A percentile compares a stretch with the other conserved stretches of the same genome.
phyloP scores from a whole-genome alignment of 2,329 filamentous ascomycete species.

The Verticillium nonalfalfae region DNA sequence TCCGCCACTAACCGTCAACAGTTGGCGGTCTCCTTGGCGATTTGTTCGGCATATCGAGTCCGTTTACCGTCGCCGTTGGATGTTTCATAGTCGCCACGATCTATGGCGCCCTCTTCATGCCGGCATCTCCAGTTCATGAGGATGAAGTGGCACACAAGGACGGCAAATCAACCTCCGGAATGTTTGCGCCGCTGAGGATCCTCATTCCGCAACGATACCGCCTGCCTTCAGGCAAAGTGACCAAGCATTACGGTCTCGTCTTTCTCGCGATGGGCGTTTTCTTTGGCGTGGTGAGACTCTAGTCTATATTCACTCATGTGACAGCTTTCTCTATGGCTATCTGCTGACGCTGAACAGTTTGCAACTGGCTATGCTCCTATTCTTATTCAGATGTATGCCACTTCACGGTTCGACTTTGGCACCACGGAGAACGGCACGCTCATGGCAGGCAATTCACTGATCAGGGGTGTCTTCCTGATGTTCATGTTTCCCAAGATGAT shows the following conservation, averaged over 20 bases:
- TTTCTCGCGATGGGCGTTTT: slow-evolving; percentile 62
- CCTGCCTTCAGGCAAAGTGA: slow-evolving; percentile 39
- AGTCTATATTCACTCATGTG: not conserved
- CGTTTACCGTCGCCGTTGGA: slow-evolving; percentile 51
- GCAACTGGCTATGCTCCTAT: slow-evolving; percentile 63
- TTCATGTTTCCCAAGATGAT: slow-evolving; percentile 49
- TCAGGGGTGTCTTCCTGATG: slow-evolving; percentile 49
- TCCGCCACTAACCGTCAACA: slow-evolving; percentile 13
- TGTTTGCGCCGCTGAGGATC: slow-evolving; percentile 58
- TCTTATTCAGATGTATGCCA: slow-evolving; percentile 54
- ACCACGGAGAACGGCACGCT: slow-evolving; percentile 51
- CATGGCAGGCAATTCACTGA: slow-evolving; percentile 48
- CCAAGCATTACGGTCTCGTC: slow-evolving; percentile 54
- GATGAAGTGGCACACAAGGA: slow-evolving; percentile 12
- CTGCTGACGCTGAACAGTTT: not conserved
- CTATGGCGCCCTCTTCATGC: slow-evolving; percentile 24
- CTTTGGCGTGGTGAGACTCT: slow-evolving; percentile 47
- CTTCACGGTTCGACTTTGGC: slow-evolving; percentile 45
- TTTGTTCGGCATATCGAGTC: slow-evolving; percentile 53
- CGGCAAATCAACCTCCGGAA: slow-evolving; percentile 33
- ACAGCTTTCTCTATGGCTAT: not conserved
- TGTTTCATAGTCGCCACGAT: slow-evolving; percentile 18
- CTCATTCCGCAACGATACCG: slow-evolving; percentile 52
- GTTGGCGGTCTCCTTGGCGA: slow-evolving; percentile 61
- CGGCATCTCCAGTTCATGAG: slow-evolving; percentile 15